Percentiles rank a stretch among this genome's conserved stretches.
Evolutionary conservation across 768 basidiomycete species (phyloP).

Genomic region (Kwoniella bestiolae): DNA sequence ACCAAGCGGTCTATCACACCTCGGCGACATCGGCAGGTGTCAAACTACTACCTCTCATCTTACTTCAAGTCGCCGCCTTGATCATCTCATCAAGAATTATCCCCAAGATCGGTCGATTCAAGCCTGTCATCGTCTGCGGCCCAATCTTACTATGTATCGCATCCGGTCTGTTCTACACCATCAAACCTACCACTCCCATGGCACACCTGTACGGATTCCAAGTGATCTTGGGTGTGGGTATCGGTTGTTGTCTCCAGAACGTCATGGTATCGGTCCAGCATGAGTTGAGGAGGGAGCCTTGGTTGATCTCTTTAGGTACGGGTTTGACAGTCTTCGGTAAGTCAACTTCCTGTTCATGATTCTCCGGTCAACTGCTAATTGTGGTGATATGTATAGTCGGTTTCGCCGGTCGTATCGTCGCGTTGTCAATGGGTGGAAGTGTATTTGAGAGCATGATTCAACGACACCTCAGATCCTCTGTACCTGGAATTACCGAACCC

Average conservation of each 20-base stretch:
- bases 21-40: slow-evolving; percentile 56
- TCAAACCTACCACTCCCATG: slow-evolving; percentile 43
- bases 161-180: slow-evolving; percentile 58
- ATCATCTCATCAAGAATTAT: slow-evolving; percentile 53
- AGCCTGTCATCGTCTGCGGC: slow-evolving; percentile 57
- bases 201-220: slow-evolving; percentile 57
- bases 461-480: slow-evolving; percentile 47
- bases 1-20: slow-evolving; percentile 54
- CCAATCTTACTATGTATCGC: slow-evolving; percentile 57
- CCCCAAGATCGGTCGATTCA: slow-evolving; percentile 55
- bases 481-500: slow-evolving; percentile 33
- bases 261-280: slow-evolving; percentile 59
- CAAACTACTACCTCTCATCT: slow-evolving; percentile 56
- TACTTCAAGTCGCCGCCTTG: slow-evolving; percentile 51
- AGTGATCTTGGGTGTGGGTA: slow-evolving; percentile 58
- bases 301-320: slow-evolving; percentile 57
- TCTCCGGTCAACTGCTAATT: neutral
- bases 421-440: slow-evolving; percentile 56
- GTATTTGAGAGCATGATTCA: slow-evolving; percentile 57
- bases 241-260: slow-evolving; percentile 58
- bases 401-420: slow-evolving; percentile 56
- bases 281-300: slow-evolving; percentile 52
- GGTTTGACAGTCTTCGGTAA: slow-evolving; percentile 56
- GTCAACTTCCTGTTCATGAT: slow-evolving; percentile 13
- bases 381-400: slow-evolving; percentile 26